phyloP scores from a whole-genome alignment of 768 basidiomycete genomes.

The Boletus reticuloceps region DNA sequence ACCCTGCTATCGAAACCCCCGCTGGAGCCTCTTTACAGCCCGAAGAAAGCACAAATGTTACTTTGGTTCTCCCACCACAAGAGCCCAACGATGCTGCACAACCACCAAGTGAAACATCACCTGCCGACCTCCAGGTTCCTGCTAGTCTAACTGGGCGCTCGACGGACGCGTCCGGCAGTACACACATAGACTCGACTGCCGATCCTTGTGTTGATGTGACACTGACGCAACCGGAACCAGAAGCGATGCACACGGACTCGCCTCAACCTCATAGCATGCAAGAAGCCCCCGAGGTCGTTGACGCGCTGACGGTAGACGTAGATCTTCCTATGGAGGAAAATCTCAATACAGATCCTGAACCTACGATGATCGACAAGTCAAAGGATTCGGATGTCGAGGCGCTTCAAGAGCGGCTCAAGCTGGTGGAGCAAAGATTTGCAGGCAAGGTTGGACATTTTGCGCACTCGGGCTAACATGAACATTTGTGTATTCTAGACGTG shows the following conservation, averaged over 20 bases:
- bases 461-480: not conserved
- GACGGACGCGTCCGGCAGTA: not conserved
- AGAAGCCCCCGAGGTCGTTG: not conserved
- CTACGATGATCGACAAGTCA: not conserved
- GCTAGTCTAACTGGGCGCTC: not conserved
- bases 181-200: not conserved
- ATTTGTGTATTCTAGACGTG: constrained; percentile 50
- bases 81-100: not conserved
- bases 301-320: not conserved
- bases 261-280: not conserved
- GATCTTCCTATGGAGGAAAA: constrained; percentile 1
- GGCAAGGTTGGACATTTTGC: constrained; percentile 40
- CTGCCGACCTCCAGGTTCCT: not conserved
- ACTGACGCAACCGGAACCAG: not conserved
- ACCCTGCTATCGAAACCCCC: not conserved
- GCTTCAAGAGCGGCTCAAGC: constrained; percentile 62
- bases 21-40: not conserved
- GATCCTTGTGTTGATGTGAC: not conserved
- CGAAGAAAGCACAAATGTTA: not conserved
- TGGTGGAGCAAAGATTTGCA: constrained; percentile 75
- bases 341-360: not conserved
- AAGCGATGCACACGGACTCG: not conserved
- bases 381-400: constrained; percentile 45
- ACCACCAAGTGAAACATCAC: not conserved
- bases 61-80: not conserved